Base-by-base conservation (phyloP, 305 asterid genomes). In the Vinca major region DNA sequence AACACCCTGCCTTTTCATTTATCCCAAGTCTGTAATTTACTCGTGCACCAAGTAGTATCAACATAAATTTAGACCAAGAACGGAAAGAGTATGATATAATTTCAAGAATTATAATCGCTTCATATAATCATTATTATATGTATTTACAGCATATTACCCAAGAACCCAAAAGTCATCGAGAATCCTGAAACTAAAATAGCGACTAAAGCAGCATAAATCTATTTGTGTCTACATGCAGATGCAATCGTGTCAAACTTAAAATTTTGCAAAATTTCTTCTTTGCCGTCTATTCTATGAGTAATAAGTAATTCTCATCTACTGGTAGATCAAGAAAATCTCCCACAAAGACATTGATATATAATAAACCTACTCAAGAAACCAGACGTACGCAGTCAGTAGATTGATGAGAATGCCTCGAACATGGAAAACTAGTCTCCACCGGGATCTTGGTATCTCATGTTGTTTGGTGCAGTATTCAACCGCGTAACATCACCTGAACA, bases 401-500 rank as follows among this genome's bases (percentile, higher is more conserved):
- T 40, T 52, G 54, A 60, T 63, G 37, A 53, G 45, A 37, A 26
- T 49, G 72, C 62, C 73, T 33, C 26, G 17, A 36, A 13, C 68
- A 50, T 33, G 43, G 47, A 50, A 65, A 49, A 67, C 78, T 79
- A 85, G 68, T 87, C 83, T 17, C 79, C 82, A 50, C 85, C 86
- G 63, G 74, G 86, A 80, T 81, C 80, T 66, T 75, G 79, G 69
- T 66, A 83, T 78, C 81, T 79, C 79, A 88, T 69, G 80, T 77
- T 77, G 62, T 78, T 88, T 19, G 85, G 73, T 50, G 82, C 83
- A 58, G 80, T 79, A 70, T 78, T 83, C 77, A 83, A 68, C 80
- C 83, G 81, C 63, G 78, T 86, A 55, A 82, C 75, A 72, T 84
- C 80, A 73, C 82, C 91, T 89, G 80, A 65, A 72, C 63, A 62